These are phyloP conservation scores for Neurospora africana DNA, from an alignment of 495 filamentous ascomycete species.

Conservation along the genomic window DNA sequence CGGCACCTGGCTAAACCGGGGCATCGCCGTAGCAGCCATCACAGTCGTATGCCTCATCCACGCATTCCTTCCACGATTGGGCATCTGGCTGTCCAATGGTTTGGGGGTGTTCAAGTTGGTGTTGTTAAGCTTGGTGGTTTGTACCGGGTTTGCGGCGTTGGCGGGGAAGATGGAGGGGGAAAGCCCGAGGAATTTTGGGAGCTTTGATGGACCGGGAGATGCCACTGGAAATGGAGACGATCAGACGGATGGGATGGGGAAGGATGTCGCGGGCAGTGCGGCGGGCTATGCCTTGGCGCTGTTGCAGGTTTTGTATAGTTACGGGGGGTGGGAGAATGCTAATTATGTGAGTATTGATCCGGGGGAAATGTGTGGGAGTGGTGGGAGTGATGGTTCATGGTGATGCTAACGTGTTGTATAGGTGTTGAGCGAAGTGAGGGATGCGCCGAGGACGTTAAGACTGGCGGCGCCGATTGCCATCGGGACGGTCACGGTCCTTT, in stretches of 20 bases:
- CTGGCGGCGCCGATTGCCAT: conserved; percentile 49
- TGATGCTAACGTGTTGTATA: not conserved
- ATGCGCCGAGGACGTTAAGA: conserved; percentile 47
- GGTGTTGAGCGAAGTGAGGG: conserved; percentile 43
- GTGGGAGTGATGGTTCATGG: too few relatives aligned
- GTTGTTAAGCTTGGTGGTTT: conserved; percentile 49
- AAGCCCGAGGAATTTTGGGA: conserved; percentile 29
- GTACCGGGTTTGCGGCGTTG: conserved; percentile 42
- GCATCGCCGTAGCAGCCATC: conserved; percentile 28
- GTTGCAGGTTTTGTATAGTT: conserved; percentile 52
- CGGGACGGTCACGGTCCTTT: conserved; percentile 43
- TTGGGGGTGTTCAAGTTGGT: conserved; percentile 55
- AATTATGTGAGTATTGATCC: conserved; percentile 28
- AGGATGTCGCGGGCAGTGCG: conserved; percentile 4
- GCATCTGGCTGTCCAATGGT: conserved; percentile 49
- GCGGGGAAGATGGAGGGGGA: conserved; percentile 9
- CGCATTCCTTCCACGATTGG: conserved; percentile 46
- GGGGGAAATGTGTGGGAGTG: too few relatives aligned
- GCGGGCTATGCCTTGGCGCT: conserved; percentile 45
- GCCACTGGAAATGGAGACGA: not conserved
- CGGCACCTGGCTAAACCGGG: conserved; percentile 21
- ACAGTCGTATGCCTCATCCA: conserved; percentile 51
- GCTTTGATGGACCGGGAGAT: conserved; percentile 32
- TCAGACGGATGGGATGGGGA: not conserved
- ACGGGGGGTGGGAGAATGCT: conserved; percentile 52